phyloP scores from a whole-genome alignment of 768 basidiomycete genomes.

The Auriculariales sp. region DNA sequence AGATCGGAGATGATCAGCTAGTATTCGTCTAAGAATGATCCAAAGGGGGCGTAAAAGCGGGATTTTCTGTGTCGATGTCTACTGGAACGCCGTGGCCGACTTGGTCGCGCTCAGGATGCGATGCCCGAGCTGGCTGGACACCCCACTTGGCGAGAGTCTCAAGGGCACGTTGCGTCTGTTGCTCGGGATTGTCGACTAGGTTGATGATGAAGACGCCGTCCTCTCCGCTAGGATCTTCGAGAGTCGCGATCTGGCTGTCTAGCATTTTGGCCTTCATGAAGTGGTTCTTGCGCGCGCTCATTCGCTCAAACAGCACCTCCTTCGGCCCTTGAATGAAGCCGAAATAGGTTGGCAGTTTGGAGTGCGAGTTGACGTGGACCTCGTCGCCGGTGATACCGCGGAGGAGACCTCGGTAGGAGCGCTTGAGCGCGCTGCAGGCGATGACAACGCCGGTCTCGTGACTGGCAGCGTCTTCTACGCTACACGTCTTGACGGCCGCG shows the following conservation, averaged over 20 bases:
- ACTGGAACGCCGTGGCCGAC: neutral
- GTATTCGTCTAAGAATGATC: too few relatives aligned
- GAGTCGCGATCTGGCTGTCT: slow-evolving; percentile 55
- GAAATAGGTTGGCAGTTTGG: slow-evolving; percentile 49
- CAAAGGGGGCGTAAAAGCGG: too few relatives aligned
- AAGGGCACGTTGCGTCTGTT: slow-evolving; percentile 36
- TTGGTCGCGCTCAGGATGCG: neutral
- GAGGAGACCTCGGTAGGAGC: slow-evolving; percentile 66
- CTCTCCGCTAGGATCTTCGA: slow-evolving; percentile 59
- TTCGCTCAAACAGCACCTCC: slow-evolving; percentile 43
- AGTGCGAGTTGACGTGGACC: slow-evolving; percentile 14
- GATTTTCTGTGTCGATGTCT: neutral
- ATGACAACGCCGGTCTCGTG: slow-evolving; percentile 49
- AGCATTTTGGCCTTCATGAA: slow-evolving; percentile 80
- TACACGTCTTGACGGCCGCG: slow-evolving; percentile 36
- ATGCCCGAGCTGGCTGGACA: neutral
- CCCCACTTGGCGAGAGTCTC: slow-evolving; percentile 19
- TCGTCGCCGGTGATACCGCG: slow-evolving; percentile 34
- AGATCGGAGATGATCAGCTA: too few relatives aligned
- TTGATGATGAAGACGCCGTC: slow-evolving; percentile 51
- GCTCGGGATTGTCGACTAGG: slow-evolving; percentile 34
- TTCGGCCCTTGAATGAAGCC: slow-evolving; percentile 58
- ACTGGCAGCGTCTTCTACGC: slow-evolving; percentile 12
- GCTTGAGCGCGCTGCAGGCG: slow-evolving; percentile 77
- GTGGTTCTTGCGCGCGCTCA: slow-evolving; percentile 51